Percentiles rank a stretch among this genome's conserved stretches.
These are phyloP conservation scores for Amaranthus cruentus DNA, from an alignment of 148 eudicot genomes.

Conservation along the genomic window DNA sequence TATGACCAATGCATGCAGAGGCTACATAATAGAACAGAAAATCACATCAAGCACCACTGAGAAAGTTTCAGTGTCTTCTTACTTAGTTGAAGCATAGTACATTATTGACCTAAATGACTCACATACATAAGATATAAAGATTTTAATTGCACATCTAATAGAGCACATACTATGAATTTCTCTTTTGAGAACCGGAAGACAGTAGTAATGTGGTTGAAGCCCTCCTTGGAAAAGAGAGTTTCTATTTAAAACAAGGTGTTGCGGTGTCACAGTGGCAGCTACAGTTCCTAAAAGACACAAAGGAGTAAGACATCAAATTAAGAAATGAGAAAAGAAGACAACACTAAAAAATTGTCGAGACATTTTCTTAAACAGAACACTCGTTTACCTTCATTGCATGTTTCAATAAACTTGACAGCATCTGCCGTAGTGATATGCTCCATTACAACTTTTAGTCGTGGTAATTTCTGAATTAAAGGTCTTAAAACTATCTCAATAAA, in stretches of 20 bases:
- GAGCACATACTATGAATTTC: constrained; percentile 63
- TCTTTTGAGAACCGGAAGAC: constrained; percentile 93
- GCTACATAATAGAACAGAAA: neutral
- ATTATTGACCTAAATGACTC: neutral
- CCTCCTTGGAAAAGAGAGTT: constrained; percentile 93
- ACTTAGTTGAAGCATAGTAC: neutral
- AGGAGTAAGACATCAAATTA: neutral
- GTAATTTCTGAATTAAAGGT: constrained; percentile 70
- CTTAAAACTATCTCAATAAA: constrained; percentile 70
- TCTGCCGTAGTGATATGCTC: constrained; percentile 93
- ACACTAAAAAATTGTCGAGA: neutral
- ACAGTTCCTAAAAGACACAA: constrained; percentile 46
- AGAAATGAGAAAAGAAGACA: neutral
- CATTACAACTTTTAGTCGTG: constrained; percentile 86
- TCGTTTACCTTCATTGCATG: constrained; percentile 59
- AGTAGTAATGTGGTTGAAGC: constrained; percentile 81
- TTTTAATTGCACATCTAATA: constrained; percentile 1
- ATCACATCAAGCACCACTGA: neutral
- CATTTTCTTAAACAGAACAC: neutral
- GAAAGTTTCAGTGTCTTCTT: neutral
- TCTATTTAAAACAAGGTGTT: constrained; percentile 81
- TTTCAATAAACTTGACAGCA: constrained; percentile 79
- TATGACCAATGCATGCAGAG: too few relatives aligned
- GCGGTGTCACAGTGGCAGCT: constrained; percentile 95
- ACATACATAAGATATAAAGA: neutral